Base-by-base conservation (phyloP, 768 basidiomycete genomes). In the Lactifluus volemus region DNA sequence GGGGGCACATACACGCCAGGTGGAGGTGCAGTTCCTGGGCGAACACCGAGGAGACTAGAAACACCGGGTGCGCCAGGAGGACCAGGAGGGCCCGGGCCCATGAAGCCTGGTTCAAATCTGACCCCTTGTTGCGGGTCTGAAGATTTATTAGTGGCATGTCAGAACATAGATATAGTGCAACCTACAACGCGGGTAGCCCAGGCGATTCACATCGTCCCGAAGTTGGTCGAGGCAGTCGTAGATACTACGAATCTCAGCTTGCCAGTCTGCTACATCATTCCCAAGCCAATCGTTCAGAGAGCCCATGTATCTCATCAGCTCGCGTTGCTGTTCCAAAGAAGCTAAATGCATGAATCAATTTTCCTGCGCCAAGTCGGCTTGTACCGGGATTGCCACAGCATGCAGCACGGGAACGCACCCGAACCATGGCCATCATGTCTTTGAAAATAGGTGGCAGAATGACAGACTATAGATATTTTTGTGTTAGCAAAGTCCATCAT, bases 201-300 rank as follows among this genome's bases (percentile, higher is more conserved):
- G 63, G 48, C 80, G 76, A 36, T 78, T 76, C 47, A 80, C 56
- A 42, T 76, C 78, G 4, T 75, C 73, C 34, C 75, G 70, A 5
- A 84, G 68, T 52, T 74, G 73, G 64, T 81, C 78, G 6, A 92
- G 75, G 11, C 87, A 80, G 17, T 81, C 83, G 47, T 81, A 75
- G 8, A 93, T 81, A 9, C 81, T 82, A 17, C 78, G 78, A 42
- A 92, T 73, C 68, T 92, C 90, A 4, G 80, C 77, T 63, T 89
- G 89, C 25, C 91, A 84, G 71, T 91, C 88, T 49, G 79, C 78
- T 0, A 90, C 88, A 70, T 93, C 91, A 38, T 84, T 80, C 58
- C 79, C 84, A 15, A 93, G 74, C 91, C 91, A 93, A 38, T 82
- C 79, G 64, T 92, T 93, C 36, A 92, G 74, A 2, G 78, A 81